phyloP scores from a whole-genome alignment of 805 yeast genomes.

The Ogataea methanolica region DNA sequence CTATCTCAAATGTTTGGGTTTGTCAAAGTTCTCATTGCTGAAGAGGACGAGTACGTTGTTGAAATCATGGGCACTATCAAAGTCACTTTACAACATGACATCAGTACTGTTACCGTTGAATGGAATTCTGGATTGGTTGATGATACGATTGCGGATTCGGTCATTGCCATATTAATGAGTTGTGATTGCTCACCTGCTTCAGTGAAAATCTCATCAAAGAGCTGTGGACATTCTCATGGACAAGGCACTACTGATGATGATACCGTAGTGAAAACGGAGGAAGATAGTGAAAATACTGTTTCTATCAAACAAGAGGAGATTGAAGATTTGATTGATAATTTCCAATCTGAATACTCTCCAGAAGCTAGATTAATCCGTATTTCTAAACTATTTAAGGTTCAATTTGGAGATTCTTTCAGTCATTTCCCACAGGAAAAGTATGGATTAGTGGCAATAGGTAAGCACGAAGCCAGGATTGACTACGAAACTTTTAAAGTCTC shows the following conservation, averaged over 20 bases:
- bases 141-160: conserved; percentile 92
- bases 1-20: conserved; percentile 93
- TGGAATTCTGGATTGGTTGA: conserved; percentile 89
- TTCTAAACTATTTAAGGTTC: conserved; percentile 63
- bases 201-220: conserved; percentile 72
- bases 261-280: too few relatives aligned
- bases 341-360: conserved; percentile 31
- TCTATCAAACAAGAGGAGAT: conserved; percentile 7
- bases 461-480: conserved; percentile 64
- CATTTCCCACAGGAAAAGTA: conserved; percentile 37
- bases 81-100: conserved; percentile 42
- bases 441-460: conserved; percentile 70
- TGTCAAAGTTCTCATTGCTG: conserved; percentile 59
- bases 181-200: conserved; percentile 95
- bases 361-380: conserved; percentile 49
- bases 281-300: too few relatives aligned
- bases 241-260: conserved; percentile 10
- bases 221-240: conserved; percentile 34
- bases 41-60: conserved; percentile 42
- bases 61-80: conserved; percentile 62
- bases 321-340: conserved; percentile 3
- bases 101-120: conserved; percentile 58
- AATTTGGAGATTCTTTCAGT: conserved; percentile 76
- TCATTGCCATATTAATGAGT: conserved; percentile 82
- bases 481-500: conserved; percentile 59